Percentiles rank a stretch among this genome's conserved stretches.
These are phyloP conservation scores for Lasiosphaeria hispida DNA, from an alignment of 495 filamentous ascomycete species.

Conservation along the genomic window DNA sequence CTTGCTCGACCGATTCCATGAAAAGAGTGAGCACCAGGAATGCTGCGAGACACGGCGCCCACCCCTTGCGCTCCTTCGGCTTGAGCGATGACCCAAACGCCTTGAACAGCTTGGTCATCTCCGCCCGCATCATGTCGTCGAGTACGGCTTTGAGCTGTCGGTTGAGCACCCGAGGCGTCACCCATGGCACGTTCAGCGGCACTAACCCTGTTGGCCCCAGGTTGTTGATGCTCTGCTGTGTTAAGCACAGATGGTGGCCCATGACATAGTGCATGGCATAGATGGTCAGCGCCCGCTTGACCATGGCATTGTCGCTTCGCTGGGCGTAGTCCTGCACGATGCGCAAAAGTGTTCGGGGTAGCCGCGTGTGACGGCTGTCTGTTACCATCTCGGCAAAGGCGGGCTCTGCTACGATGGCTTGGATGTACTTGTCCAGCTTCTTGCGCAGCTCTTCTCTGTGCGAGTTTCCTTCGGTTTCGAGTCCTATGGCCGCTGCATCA, in stretches of 20 bases:
- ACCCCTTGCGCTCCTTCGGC: slow-evolving; percentile 46
- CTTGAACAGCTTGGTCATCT: slow-evolving; percentile 46
- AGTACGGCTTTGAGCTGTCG: slow-evolving; percentile 52
- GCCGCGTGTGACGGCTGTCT: slow-evolving; percentile 35
- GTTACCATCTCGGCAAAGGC: slow-evolving; percentile 45
- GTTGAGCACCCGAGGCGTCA: slow-evolving; percentile 51
- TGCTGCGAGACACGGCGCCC: slow-evolving; percentile 51
- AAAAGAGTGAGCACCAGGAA: slow-evolving; percentile 52
- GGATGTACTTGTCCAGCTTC: slow-evolving; percentile 41
- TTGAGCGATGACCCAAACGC: slow-evolving; percentile 47
- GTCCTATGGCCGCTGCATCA: slow-evolving; percentile 44
- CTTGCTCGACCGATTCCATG: slow-evolving; percentile 50
- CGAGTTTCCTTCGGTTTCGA: slow-evolving; percentile 27
- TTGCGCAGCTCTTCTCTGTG: slow-evolving; percentile 40
- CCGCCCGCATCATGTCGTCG: slow-evolving; percentile 46
- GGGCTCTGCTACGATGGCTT: slow-evolving; percentile 40
- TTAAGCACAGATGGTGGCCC: slow-evolving; percentile 47
- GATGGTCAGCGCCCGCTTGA: slow-evolving; percentile 45
- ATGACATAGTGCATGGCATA: slow-evolving; percentile 54
- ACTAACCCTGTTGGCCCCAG: slow-evolving; percentile 34
- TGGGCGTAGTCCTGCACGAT: slow-evolving; percentile 43
- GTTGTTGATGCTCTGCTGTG: slow-evolving; percentile 32
- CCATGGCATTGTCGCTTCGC: slow-evolving; percentile 38
- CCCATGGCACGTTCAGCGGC: slow-evolving; percentile 35
- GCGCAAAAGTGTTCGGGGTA: slow-evolving; percentile 41